phyloP scores from a whole-genome alignment of 2,329 filamentous ascomycete species.

The Fusarium nanum region DNA sequence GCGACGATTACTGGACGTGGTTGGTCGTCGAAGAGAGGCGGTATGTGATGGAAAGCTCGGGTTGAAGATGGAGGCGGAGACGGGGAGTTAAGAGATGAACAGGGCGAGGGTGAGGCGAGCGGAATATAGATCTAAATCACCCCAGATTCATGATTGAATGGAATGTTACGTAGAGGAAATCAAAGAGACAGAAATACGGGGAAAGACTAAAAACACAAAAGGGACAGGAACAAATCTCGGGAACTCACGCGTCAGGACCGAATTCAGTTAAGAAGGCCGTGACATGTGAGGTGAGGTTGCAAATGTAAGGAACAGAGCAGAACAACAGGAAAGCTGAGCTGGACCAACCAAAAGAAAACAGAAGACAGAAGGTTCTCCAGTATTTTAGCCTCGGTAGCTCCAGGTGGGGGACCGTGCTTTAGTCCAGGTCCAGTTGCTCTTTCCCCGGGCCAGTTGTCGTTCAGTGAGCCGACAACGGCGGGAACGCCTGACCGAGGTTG shows the following conservation, averaged over 20 bases:
- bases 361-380: conserved; percentile 21
- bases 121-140: conserved; percentile 29
- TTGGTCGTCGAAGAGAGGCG: conserved; percentile 19
- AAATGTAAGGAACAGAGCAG: conserved; percentile 18
- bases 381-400: conserved; percentile 44
- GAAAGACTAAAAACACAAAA: conserved; percentile 21
- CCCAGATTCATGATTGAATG: conserved; percentile 42
- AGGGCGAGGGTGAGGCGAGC: conserved; percentile 20
- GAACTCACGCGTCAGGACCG: conserved; percentile 45
- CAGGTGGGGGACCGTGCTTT: conserved; percentile 33
- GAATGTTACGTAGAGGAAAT: conserved; percentile 12
- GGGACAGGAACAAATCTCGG: conserved; percentile 31
- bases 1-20: conserved; percentile 13
- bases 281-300: conserved; percentile 41
- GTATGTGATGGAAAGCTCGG: conserved; percentile 22
- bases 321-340: conserved; percentile 27
- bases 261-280: conserved; percentile 41
- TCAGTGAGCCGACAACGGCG: conserved; percentile 33
- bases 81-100: conserved; percentile 8
- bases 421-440: conserved; percentile 1
- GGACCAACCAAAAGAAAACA: conserved; percentile 21
- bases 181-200: conserved; percentile 20
- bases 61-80: not conserved
- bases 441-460: conserved; percentile 15
- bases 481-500: conserved; percentile 36